phyloP scores from a whole-genome alignment of 345 rosid genomes.

The Salix dunnii region DNA sequence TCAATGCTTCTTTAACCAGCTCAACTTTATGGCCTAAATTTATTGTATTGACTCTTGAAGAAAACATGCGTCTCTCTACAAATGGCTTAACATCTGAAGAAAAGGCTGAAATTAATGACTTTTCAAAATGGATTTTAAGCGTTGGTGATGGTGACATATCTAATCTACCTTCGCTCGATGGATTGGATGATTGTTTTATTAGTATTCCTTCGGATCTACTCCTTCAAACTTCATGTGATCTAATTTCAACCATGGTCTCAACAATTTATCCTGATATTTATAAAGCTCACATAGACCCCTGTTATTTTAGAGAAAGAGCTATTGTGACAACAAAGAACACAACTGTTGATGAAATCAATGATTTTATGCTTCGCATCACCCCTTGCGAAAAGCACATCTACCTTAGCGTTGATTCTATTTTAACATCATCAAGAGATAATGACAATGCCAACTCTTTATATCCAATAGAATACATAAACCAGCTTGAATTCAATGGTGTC shows the following conservation, averaged over 20 bases:
- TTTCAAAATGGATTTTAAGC: not conserved
- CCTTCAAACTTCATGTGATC: not conserved
- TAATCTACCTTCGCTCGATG: not conserved
- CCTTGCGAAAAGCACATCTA: not conserved
- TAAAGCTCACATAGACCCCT: no score
- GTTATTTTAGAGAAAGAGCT: not conserved
- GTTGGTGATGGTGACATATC: not conserved
- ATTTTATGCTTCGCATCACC: not conserved
- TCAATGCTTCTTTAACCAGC: not conserved
- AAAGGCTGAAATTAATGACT: not conserved
- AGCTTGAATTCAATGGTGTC: not conserved
- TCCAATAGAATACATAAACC: conserved; percentile 7
- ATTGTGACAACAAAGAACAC: not conserved
- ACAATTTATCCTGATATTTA: not conserved
- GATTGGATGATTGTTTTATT: not conserved
- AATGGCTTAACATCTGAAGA: no score
- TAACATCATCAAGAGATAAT: not conserved
- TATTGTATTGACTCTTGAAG: not conserved
- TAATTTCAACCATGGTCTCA: not conserved
- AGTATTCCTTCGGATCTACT: not conserved
- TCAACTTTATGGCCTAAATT: not conserved
- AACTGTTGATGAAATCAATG: not conserved
- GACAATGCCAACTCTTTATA: not conserved
- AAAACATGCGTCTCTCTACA: not conserved
- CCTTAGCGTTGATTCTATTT: not conserved